Conservation (phyloP, 306 rosid genomes). For the Vigna radiata region DNA sequence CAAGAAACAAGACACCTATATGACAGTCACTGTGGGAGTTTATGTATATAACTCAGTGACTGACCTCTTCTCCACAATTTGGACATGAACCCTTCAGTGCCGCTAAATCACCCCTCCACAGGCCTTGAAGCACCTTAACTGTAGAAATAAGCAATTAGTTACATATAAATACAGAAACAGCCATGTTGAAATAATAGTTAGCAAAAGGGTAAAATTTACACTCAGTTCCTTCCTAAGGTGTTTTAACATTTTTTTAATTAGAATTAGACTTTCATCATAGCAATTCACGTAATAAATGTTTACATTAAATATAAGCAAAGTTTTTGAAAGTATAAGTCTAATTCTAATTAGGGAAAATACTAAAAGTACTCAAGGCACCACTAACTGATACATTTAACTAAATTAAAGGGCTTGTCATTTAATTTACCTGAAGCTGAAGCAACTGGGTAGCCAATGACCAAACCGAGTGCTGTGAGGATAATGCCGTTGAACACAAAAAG, state of each 20-base stretch:
- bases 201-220: background rate
- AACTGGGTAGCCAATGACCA: conserved; percentile 68
- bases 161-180: background rate
- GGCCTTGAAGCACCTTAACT: conserved; percentile 84
- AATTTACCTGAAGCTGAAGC: conserved; percentile 71
- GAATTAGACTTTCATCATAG: background rate
- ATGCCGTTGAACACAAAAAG: conserved; percentile 54
- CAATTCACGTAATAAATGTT: too few species aligned
- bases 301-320: too few species aligned
- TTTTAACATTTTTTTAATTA: background rate
- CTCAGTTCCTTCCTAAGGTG: background rate
- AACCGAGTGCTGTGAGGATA: conserved; percentile 64
- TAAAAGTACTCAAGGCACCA: background rate
- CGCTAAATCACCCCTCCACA: conserved; percentile 83
- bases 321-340: too few species aligned
- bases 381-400: background rate
- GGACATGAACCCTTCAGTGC: conserved; percentile 91
- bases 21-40: background rate
- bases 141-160: conserved; percentile 33
- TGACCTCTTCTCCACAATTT: conserved; percentile 93
- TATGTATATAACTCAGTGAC: conserved; percentile 36
- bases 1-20: background rate
- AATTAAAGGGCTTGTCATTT: conserved; percentile 7
- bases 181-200: background rate
- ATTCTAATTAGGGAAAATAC: background rate